These are phyloP conservation scores for Pelargonium australe DNA, from an alignment of 441 rosid species.

Conservation along the genomic window DNA sequence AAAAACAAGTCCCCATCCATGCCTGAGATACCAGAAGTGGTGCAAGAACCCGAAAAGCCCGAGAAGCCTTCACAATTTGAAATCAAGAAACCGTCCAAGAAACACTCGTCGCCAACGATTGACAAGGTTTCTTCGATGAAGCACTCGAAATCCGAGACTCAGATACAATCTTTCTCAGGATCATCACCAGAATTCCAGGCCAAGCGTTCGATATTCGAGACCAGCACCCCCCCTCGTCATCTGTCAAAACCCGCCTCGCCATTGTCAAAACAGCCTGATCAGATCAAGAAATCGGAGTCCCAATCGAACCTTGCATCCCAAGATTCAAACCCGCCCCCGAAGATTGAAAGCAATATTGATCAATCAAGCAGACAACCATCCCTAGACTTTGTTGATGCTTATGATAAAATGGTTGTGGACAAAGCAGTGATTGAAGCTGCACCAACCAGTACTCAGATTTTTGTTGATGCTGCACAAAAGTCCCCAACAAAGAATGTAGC, in stretches of 20 bases:
- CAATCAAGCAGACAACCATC: background rate
- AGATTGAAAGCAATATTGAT: background rate
- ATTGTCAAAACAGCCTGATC: background rate
- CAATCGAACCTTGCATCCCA: background rate
- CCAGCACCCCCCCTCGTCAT: background rate
- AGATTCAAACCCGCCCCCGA: no score
- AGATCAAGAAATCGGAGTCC: background rate
- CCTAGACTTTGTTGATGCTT: background rate
- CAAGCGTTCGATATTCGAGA: background rate
- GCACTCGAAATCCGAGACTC: background rate
- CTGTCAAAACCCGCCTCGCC: background rate
- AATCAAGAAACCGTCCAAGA: background rate
- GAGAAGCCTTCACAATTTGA: background rate
- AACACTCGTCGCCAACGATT: background rate
- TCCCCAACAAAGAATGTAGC: background rate
- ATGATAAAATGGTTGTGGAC: background rate
- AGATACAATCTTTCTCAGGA: background rate
- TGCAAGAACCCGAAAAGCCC: background rate
- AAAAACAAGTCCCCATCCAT: no score
- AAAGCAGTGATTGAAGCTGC: slow-evolving; percentile 15
- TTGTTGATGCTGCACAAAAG: slow-evolving; percentile 17
- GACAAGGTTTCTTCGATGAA: background rate
- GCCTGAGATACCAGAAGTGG: background rate
- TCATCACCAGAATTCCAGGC: background rate
- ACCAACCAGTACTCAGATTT: background rate